Base-by-base conservation (phyloP, 1,284 basidiomycete species). In the Somion occarium region DNA sequence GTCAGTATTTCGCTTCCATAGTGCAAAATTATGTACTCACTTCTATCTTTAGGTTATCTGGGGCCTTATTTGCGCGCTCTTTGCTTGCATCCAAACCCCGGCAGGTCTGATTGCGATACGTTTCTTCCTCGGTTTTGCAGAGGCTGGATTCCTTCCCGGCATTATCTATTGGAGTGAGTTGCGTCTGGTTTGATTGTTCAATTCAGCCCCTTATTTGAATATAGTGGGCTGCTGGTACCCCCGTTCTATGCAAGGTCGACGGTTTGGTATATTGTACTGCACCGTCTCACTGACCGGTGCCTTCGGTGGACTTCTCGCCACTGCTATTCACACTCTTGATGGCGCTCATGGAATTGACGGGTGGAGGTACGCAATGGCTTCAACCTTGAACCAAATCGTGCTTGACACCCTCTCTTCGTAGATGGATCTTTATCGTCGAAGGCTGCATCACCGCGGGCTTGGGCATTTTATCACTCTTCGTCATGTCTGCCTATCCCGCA, bases 341-440 rank as follows among this genome's bases (percentile, higher is more conserved):
- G 65, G 65, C 13, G 56, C 57, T 5, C 59, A 64, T 49, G 65
- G 65, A 0, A 65, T 67, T 34, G 59, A 62, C 0, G 65, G 65
- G 4, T 67, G 65, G 65, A 51, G 57, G 62, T 64, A 34, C 20
- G 58, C 53, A 54, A 62, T 25, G 13, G 23, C 9, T 13, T 18
- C 12, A 23, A 25, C 22, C 23, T 19, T 27, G 25, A 26, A 3
- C 7, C 18, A 5, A 9, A 41, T 41, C 18, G n/a, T n/a, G 3
- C 22, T 44, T 19, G 30, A 38, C 12, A 19, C 22, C n/a, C 25
- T 25, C 24, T 27, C 44, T 41, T 3, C 12, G 1, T 41, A 63
- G 71, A 50, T 87, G 84, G 84, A 85, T 88, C 53, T 84, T 83
- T 61, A 80, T 83, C 56, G 56, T 83, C 45, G 75, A 79, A 54